A percentile compares a stretch with the other conserved stretches of the same genome.
Evolutionary conservation across 225 moss, liverwort and hornwort species (phyloP).

Genomic region (Physcomitrellopsis africana): DNA sequence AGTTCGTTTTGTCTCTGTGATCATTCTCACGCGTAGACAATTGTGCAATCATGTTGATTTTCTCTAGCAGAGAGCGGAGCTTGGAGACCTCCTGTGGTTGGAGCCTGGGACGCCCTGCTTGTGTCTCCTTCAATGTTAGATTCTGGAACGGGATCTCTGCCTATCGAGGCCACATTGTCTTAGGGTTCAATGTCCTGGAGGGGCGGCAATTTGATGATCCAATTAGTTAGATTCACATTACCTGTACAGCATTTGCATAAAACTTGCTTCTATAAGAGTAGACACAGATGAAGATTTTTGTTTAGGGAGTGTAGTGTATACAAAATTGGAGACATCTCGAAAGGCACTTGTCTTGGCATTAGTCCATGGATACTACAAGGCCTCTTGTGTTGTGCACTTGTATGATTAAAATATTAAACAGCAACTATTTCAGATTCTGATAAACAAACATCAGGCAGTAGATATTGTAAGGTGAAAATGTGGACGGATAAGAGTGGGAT

Average conservation of each 20-base stretch:
- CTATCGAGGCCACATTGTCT: slow-evolving; percentile 21
- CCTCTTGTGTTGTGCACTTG: background rate
- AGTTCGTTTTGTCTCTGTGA: background rate
- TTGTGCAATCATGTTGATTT: background rate
- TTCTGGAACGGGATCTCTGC: slow-evolving; percentile 16
- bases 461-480: slow-evolving; percentile 49
- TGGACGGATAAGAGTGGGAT: slow-evolving; percentile 78
- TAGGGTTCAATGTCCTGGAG: slow-evolving; percentile 32
- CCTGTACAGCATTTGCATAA: slow-evolving; percentile 1
- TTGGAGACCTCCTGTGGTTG: background rate
- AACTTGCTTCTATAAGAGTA: slow-evolving; percentile 12
- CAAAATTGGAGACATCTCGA: background rate
- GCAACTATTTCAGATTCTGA: slow-evolving; percentile 12
- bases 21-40: background rate
- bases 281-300: slow-evolving; percentile 4
- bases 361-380: background rate
- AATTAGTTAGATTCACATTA: slow-evolving; percentile 10
- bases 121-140: background rate
- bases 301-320: slow-evolving; percentile 24
- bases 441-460: slow-evolving; percentile 22
- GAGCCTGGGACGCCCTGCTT: background rate
- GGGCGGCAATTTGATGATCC: slow-evolving; percentile 1
- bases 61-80: slow-evolving; percentile 7
- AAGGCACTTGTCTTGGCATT: slow-evolving; percentile 9
- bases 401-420: slow-evolving; percentile 25